phyloP scores from a whole-genome alignment of 208 protist genomes.

The Porcisia deanei region DNA sequence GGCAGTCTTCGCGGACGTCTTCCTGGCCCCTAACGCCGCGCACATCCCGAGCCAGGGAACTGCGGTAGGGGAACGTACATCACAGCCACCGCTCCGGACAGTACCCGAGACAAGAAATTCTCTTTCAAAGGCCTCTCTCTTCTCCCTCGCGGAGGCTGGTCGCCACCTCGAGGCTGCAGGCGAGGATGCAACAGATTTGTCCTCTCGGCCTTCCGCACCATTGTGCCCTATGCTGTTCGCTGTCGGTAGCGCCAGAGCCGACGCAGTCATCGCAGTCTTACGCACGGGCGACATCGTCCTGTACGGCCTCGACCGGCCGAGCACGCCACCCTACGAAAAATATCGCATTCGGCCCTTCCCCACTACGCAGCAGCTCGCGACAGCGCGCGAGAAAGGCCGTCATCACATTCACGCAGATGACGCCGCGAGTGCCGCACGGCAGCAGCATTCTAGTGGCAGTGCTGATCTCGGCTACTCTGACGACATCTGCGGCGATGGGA shows the following conservation, averaged over 20 bases:
- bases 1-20: slow-evolving; percentile 36
- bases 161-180: neutral
- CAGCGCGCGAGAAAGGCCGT: neutral
- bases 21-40: slow-evolving; percentile 11
- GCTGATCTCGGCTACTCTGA: neutral
- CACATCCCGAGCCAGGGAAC: slow-evolving; percentile 8
- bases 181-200: neutral
- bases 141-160: slow-evolving; percentile 23
- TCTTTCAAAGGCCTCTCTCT: neutral
- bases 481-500: neutral
- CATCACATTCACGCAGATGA: neutral
- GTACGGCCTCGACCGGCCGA: slow-evolving; percentile 38
- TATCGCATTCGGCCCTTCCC: slow-evolving; percentile 41
- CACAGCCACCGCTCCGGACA: neutral
- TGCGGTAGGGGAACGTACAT: slow-evolving; percentile 16
- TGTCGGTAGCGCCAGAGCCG: slow-evolving; percentile 41
- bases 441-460: neutral
- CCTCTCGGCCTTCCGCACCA: neutral
- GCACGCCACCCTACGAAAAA: slow-evolving; percentile 43
- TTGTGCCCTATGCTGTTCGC: slow-evolving; percentile 41
- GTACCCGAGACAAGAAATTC: neutral
- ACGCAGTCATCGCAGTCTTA: slow-evolving; percentile 57
- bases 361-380: slow-evolving; percentile 26
- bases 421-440: neutral
- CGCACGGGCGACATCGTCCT: slow-evolving; percentile 49